Base-by-base conservation (phyloP, 2,329 filamentous ascomycete genomes). In the Ceratocystiopsis sp. region DNA sequence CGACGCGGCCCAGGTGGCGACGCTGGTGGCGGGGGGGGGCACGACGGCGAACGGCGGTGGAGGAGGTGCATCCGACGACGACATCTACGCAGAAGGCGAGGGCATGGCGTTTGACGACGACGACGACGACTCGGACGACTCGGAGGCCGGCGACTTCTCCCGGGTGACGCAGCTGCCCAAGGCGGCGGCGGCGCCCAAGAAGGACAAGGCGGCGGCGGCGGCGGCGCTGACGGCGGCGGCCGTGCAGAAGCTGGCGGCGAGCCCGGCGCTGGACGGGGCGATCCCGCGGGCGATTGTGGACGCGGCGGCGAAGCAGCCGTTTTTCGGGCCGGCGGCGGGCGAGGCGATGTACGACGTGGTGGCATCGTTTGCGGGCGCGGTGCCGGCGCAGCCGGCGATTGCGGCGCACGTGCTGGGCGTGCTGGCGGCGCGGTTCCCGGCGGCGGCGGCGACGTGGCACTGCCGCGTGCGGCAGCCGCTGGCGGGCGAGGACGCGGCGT, bases 261-360 rank as follows among this genome's bases (percentile, higher is more conserved):
- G 86, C 40, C 86, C 89, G 4, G 85, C 85, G 11, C 69, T 95
- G 49, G 84, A 82, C 47, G 91, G 91, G n/a, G 91, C 85, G 15
- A 94, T 98, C 51, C 87, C 91, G 2, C 73, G 86, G 44, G 86
- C 89, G 35, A 84, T 98, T 40, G 95, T 94, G 55, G 85, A 94
- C 54, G 76, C 84, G 18, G 80, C 86, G 7, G 77, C 78, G 63
- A 84, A 81, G 58, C 79, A 94, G 53, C 73, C 81, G 42, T 77
- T 82, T 50, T 76, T 79, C 57, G 73, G 72, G 46, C 61, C 76
- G 2, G 63, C 66, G 1, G 68, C 85, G 8, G 84, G 77, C 3
- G 77, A 80, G 53, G 64, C 71, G 18, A 94, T 95, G 61, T 96
- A 91, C 60, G 66, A 81, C 53, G 72, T 93, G 62, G 81, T 93